These are phyloP conservation scores for Scleroderma bovista DNA, from an alignment of 768 basidiomycete species.

Conservation along the genomic window DNA sequence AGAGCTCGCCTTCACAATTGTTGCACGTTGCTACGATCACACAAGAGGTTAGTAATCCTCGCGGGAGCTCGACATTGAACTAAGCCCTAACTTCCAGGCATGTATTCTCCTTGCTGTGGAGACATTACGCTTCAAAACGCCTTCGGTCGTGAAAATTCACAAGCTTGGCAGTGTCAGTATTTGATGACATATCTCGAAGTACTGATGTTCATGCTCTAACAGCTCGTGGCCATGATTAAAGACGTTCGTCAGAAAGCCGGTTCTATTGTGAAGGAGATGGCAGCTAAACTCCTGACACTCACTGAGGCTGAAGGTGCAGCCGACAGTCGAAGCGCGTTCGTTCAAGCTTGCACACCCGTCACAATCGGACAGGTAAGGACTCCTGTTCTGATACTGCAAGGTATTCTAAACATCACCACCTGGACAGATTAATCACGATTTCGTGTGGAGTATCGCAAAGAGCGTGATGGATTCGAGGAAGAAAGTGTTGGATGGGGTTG, in stretches of 20 bases:
- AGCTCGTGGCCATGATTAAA: conserved; percentile 70
- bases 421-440: conserved; percentile 57
- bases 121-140: conserved; percentile 66
- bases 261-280: conserved; percentile 52
- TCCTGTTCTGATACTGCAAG: conserved; percentile 3
- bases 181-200: not conserved
- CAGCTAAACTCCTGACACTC: conserved; percentile 42
- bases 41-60: conserved; percentile 53
- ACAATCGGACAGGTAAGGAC: conserved; percentile 30
- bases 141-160: conserved; percentile 64
- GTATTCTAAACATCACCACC: not conserved
- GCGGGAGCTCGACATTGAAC: not conserved
- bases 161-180: conserved; percentile 63
- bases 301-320: conserved; percentile 47
- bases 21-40: conserved; percentile 69
- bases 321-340: conserved; percentile 48
- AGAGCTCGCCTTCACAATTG: conserved; percentile 44
- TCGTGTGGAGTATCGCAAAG: conserved; percentile 55
- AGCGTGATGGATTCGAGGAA: conserved; percentile 64
- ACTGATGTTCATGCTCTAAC: not conserved
- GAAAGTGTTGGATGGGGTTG: conserved; percentile 65
- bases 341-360: conserved; percentile 45
- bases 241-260: conserved; percentile 49
- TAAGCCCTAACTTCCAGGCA: conserved; percentile 40
- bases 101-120: conserved; percentile 67